Evolutionary conservation across 352 stramenopile species (phyloP).

Genomic region (Phytophthora foliorum): DNA sequence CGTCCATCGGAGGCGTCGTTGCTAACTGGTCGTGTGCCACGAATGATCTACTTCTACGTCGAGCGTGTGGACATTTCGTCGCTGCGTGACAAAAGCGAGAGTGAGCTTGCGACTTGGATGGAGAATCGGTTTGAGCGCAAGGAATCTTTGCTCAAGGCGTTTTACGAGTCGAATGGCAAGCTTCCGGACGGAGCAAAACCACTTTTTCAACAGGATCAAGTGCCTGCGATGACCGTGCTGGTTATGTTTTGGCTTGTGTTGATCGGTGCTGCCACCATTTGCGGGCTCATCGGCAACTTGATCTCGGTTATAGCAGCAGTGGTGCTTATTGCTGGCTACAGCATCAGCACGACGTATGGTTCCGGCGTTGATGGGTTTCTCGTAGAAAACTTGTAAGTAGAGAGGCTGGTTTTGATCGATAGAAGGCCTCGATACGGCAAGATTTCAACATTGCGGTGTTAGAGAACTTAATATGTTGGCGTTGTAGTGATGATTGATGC

Average conservation of each 20-base stretch:
- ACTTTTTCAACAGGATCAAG: constrained; percentile 53
- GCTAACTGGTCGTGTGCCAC: constrained; percentile 64
- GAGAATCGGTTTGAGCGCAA: constrained; percentile 75
- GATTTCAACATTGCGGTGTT: too few relatives aligned
- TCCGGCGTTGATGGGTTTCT: constrained; percentile 65
- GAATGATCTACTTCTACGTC: constrained; percentile 78
- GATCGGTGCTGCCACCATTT: constrained; percentile 39
- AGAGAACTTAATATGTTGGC: too few relatives aligned
- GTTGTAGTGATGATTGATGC: too few relatives aligned
- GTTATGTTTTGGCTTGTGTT: constrained; percentile 67
- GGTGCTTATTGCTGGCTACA: constrained; percentile 43
- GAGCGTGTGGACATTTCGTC: constrained; percentile 62
- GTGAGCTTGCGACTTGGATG: constrained; percentile 64
- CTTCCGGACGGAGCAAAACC: constrained; percentile 58
- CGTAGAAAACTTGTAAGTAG: constrained; percentile 38
- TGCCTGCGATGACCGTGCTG: constrained; percentile 39
- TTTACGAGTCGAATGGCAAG: constrained; percentile 66
- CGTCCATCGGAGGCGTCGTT: constrained; percentile 76
- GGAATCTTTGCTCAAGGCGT: constrained; percentile 66
- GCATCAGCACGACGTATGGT: constrained; percentile 42
- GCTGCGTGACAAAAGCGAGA: constrained; percentile 47
- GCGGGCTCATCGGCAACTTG: constrained; percentile 41
- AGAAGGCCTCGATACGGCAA: too few relatives aligned
- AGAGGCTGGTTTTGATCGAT: neutral
- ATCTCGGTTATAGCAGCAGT: constrained; percentile 32